Evolutionary conservation across 192 early-diverging fungal species (phyloP).

Genomic region (Polychytrium aggregatum): DNA sequence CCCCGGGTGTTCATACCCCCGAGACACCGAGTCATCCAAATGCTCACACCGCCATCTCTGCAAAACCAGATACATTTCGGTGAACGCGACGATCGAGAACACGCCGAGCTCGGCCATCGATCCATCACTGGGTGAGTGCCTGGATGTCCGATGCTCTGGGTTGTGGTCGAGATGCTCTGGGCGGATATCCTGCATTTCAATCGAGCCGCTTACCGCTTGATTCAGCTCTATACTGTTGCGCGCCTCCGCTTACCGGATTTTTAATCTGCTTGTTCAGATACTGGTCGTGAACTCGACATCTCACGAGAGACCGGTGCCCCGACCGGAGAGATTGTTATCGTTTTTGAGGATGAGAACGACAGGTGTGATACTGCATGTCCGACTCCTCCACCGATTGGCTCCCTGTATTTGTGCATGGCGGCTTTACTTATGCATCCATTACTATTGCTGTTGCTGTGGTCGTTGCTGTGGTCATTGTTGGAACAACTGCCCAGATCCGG

Average conservation of each 20-base stretch:
- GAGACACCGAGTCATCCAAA: too few relatives aligned
- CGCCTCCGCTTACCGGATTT: neutral
- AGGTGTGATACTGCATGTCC: too few relatives aligned
- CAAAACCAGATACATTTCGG: too few relatives aligned
- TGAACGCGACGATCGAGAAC: neutral
- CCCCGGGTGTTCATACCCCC: too few relatives aligned
- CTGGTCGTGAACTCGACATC: slow-evolving; percentile 4
- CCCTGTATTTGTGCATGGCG: too few relatives aligned
- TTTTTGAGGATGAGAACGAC: slow-evolving; percentile 7
- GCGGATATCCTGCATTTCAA: neutral
- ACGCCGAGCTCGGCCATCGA: neutral
- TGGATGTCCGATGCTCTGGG: neutral
- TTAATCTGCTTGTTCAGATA: neutral
- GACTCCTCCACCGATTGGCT: too few relatives aligned
- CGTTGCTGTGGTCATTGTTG: too few relatives aligned
- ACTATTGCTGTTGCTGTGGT: too few relatives aligned
- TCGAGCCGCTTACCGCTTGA: too few relatives aligned
- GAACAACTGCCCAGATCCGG: too few relatives aligned
- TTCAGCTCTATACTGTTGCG: neutral
- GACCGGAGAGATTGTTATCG: slow-evolving; percentile 8
- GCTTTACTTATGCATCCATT: too few relatives aligned
- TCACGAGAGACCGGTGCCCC: slow-evolving; percentile 5
- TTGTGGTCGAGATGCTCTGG: neutral
- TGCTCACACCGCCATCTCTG: neutral
- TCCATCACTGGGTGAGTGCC: neutral